phyloP scores from a whole-genome alignment of 1,284 basidiomycete species.

The Trichosporon coremiiforme region DNA sequence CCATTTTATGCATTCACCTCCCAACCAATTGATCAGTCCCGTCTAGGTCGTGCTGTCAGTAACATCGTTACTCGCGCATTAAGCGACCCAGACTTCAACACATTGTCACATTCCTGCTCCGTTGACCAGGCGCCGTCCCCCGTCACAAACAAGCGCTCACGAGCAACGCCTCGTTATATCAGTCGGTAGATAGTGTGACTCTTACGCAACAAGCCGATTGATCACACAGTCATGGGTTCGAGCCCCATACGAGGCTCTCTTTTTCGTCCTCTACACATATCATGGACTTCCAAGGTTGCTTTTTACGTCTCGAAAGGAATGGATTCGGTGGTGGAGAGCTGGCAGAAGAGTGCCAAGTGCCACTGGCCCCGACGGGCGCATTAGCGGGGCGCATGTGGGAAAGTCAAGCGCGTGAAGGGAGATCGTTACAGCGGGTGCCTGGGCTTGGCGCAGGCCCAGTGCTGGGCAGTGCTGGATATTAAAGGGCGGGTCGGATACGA shows the following conservation, averaged over 20 bases:
- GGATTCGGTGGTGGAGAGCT: not conserved
- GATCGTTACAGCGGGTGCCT: not conserved
- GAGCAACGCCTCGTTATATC: conserved; percentile 9
- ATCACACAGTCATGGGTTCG: conserved; percentile 11
- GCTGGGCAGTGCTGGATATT: too few species aligned
- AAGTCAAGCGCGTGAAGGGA: not conserved
- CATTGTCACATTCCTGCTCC: too few species aligned
- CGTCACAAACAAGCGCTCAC: too few species aligned
- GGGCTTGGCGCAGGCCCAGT: too few species aligned
- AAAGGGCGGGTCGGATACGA: conserved; percentile 2
- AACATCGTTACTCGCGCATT: too few species aligned
- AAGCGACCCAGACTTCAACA: too few species aligned
- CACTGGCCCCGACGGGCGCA: not conserved
- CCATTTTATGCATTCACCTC: too few species aligned
- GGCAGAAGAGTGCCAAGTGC: not conserved
- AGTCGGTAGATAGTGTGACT: conserved; percentile 12
- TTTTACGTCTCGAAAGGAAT: not conserved
- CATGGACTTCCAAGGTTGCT: too few species aligned
- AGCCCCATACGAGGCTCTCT: conserved; percentile 6
- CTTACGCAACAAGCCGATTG: not conserved
- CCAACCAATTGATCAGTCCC: too few species aligned
- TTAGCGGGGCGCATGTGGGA: not conserved
- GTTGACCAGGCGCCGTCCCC: too few species aligned
- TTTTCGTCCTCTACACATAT: too few species aligned
- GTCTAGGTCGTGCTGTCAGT: too few species aligned